Conservation (phyloP, 2,329 filamentous ascomycete genomes). For the Penicillium sp. region DNA sequence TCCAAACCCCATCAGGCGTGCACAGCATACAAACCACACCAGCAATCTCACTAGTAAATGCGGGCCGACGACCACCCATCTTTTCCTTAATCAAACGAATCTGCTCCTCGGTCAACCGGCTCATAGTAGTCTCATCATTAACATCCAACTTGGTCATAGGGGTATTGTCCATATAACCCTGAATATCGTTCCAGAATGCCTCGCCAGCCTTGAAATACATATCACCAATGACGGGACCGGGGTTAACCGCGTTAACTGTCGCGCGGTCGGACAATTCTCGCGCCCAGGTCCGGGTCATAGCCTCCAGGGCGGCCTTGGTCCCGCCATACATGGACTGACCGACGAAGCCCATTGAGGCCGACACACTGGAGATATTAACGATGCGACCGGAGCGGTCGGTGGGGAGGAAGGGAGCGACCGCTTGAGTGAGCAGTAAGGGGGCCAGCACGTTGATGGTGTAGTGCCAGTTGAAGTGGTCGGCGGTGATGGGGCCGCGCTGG, state of each 20-base stretch:
- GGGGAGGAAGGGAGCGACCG: constrained; percentile 70
- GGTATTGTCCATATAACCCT: constrained; percentile 64
- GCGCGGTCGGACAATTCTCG: constrained; percentile 64
- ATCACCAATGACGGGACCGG: constrained; percentile 68
- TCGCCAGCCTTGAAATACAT: constrained; percentile 65
- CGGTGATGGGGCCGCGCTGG: constrained; percentile 63
- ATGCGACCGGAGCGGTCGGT: constrained; percentile 68
- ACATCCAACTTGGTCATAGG: constrained; percentile 55
- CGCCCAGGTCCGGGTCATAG: constrained; percentile 72
- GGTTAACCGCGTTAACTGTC: constrained; percentile 70
- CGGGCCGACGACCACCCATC: constrained; percentile 62
- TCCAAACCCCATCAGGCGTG: constrained; percentile 72
- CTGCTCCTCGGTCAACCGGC: constrained; percentile 61
- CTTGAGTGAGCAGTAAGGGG: constrained; percentile 77
- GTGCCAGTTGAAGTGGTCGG: constrained; percentile 69
- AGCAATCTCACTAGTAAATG: constrained; percentile 72
- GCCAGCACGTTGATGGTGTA: constrained; percentile 84
- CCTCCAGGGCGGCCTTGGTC: constrained; percentile 69
- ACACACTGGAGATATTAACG: constrained; percentile 65
- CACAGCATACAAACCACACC: constrained; percentile 79
- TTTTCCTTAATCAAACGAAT: constrained; percentile 64
- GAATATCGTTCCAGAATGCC: constrained; percentile 63
- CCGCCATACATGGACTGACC: constrained; percentile 67
- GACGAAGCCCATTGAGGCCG: constrained; percentile 60
- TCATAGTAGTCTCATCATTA: constrained; percentile 15